Evolutionary conservation across 495 filamentous ascomycete species (phyloP).

Genomic region (Lindgomyces ingoldianus): DNA sequence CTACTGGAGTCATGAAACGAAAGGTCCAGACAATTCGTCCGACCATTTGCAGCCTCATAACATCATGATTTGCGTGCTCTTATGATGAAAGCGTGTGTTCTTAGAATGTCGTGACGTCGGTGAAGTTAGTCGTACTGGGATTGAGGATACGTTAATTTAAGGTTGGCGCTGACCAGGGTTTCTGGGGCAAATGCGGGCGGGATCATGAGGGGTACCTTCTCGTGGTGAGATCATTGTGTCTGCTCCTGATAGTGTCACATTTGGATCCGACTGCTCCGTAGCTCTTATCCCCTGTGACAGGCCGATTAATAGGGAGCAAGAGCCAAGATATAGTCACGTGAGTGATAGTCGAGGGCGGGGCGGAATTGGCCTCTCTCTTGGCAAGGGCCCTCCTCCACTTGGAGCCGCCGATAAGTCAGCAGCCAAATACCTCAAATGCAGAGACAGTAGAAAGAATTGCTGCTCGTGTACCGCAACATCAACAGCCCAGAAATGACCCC

Average conservation of each 20-base stretch:
- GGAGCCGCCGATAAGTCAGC: background rate
- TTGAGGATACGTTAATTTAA: slow-evolving; percentile 22
- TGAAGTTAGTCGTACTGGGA: background rate
- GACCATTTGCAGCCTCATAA: background rate
- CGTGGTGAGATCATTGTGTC: slow-evolving; percentile 8
- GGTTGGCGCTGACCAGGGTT: slow-evolving; percentile 14
- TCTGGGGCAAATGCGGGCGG: background rate
- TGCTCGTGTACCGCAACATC: background rate
- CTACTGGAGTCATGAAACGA: background rate
- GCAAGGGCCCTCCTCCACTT: background rate
- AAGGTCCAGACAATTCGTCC: background rate
- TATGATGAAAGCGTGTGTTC: background rate
- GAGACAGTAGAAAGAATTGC: slow-evolving; percentile 11
- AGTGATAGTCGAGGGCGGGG: background rate
- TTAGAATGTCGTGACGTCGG: slow-evolving; percentile 22
- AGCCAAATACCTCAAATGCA: slow-evolving; percentile 25
- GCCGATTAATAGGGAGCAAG: no score
- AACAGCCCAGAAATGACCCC: slow-evolving; percentile 24
- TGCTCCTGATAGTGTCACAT: background rate
- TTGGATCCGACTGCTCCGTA: background rate
- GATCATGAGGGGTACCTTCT: background rate
- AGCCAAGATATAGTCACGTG: no score
- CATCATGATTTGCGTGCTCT: background rate
- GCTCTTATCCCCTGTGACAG: no score
- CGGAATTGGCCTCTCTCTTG: background rate